Conservation (phyloP, 192 early-diverging fungal genomes). For the Kappamyces sp. region DNA sequence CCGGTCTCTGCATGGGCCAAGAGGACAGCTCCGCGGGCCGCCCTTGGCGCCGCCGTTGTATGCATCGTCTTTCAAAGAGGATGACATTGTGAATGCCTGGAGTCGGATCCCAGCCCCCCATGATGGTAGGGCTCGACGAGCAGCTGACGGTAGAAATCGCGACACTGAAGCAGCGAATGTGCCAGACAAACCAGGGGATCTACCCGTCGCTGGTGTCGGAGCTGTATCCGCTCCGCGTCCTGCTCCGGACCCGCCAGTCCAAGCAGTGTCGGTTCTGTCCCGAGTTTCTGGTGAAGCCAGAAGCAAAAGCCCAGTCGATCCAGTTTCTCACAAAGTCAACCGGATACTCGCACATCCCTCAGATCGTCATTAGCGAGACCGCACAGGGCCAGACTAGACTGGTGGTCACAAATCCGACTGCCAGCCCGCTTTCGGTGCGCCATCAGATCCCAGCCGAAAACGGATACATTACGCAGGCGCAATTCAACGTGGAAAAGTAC, state of each 20-base stretch:
- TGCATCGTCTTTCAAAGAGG: not conserved
- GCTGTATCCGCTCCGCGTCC: slow-evolving; percentile 77
- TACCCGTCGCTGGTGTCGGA: slow-evolving; percentile 20
- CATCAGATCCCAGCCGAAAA: too few species aligned
- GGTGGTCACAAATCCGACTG: too few species aligned
- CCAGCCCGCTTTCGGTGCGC: too few species aligned
- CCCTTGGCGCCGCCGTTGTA: not conserved
- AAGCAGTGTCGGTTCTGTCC: slow-evolving; percentile 84
- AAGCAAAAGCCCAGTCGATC: slow-evolving; percentile 72
- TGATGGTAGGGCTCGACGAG: not conserved
- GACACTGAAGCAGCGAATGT: slow-evolving; percentile 52
- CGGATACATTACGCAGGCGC: too few species aligned
- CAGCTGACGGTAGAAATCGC: slow-evolving; percentile 34
- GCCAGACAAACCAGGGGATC: slow-evolving; percentile 42
- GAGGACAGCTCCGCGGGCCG: not conserved
- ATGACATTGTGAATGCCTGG: not conserved
- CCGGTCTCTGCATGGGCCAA: not conserved
- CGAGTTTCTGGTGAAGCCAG: slow-evolving; percentile 86
- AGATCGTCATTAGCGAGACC: not conserved
- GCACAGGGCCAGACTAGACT: too few species aligned
- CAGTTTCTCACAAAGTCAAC: not conserved
- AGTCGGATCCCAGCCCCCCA: not conserved
- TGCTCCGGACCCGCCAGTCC: slow-evolving; percentile 77
- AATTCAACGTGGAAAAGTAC: too few species aligned
- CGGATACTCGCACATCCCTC: not conserved